These are phyloP conservation scores for Prototheca cutis DNA, from an alignment of 163 green algal genomes.

Conservation along the genomic window DNA sequence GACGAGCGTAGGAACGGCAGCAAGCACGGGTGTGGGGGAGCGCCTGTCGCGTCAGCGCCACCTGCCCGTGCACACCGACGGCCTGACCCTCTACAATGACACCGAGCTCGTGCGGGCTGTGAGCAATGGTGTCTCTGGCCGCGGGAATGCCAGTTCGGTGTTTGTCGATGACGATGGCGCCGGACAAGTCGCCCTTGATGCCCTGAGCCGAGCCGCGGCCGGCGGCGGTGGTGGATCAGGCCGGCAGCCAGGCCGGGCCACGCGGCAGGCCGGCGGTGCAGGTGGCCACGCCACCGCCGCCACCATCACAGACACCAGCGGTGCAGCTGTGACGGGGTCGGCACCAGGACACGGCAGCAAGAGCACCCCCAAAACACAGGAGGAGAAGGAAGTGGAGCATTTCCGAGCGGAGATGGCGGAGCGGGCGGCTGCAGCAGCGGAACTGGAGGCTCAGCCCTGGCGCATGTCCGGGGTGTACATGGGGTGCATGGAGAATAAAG, in stretches of 20 bases:
- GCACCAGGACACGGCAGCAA: too few relatives aligned
- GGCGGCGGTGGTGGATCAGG: too few relatives aligned
- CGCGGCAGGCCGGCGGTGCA: background rate
- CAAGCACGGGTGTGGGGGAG: background rate
- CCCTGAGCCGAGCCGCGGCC: background rate
- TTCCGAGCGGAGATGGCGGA: background rate
- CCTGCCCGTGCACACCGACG: conserved; percentile 9
- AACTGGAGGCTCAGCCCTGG: background rate
- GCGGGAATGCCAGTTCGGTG: background rate
- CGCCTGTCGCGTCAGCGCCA: background rate
- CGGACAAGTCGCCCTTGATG: background rate
- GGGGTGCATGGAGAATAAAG: conserved; percentile 35
- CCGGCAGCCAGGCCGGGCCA: background rate
- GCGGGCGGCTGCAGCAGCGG: background rate
- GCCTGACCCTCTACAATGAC: conserved; percentile 7
- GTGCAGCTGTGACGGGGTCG: too few relatives aligned
- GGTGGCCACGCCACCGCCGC: too few relatives aligned
- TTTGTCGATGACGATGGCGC: background rate
- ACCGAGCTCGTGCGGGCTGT: background rate
- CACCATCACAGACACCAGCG: too few relatives aligned
- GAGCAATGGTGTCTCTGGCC: background rate
- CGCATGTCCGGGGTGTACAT: conserved; percentile 21
- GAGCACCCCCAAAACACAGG: too few relatives aligned
- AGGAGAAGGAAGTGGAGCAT: too few relatives aligned
- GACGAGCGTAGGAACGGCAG: background rate